Evolutionary conservation across 2,329 filamentous ascomycete species (phyloP), one percentile per base, ranked within the genome.

Genomic region (Cytospora piceicola): DNA sequence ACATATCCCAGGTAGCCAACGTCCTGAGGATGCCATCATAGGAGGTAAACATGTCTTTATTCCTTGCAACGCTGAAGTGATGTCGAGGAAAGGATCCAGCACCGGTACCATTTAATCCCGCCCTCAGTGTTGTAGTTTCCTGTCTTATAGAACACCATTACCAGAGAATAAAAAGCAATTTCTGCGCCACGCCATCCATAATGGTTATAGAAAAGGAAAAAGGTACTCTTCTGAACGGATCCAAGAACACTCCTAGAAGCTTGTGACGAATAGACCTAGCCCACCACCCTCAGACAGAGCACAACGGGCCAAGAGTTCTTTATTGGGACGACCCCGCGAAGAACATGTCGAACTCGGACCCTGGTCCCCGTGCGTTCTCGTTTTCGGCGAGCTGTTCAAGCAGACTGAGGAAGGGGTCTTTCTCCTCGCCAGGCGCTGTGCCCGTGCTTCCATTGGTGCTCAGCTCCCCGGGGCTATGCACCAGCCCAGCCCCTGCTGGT

Each of bases 371-470:
- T 52, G 82, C 82, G 61, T 90, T 85, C 76, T 94, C 91, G 72
- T 92, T 93, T 76, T 95, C 91, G 0, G 91, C 92, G 66, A 95
- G 81, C 77, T 95, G 91, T 75, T 95, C 92, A 42, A 95, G 79
- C 52, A 95, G 77, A 68, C 86, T 91, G 51, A 95, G 77, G 73
- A 96, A 95, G 0, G 92, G 91, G 73, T 95, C 92, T 71, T 91
- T 93, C 70, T 94, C 91, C 24, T 88, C 84, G 2, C 79, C 81
- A 3, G 79, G 74, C 0, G 76, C 80, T 1, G 82, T 82, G 2
- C 78, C 82, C 0, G 81, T 81, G 42, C 66, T 68, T 12, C 79
- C 82, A 52, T 80, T 80, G 63, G 81, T 80, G 73, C 83, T 86
- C 68, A 79, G 78, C 2, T 73, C 79, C 1, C 80, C 82, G 0